Conservation (phyloP, 2,329 filamentous ascomycete species). For the Monilinia laxa region DNA sequence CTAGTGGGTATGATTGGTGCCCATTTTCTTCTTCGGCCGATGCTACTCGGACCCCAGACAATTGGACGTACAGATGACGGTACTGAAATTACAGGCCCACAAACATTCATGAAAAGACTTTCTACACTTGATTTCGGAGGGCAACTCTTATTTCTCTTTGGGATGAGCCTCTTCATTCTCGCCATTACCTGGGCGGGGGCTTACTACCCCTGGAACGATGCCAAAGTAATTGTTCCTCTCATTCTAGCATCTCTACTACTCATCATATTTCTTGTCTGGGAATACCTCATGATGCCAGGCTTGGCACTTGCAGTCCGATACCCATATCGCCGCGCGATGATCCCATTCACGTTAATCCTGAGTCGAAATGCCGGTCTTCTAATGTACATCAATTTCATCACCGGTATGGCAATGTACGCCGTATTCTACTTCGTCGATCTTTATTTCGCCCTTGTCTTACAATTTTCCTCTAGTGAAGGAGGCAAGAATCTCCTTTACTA, state of each 20-base stretch:
- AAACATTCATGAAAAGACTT: conserved; percentile 44
- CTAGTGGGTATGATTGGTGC: conserved; percentile 53
- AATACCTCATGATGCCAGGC: conserved; percentile 49
- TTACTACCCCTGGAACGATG: conserved; percentile 45
- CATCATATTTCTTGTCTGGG: conserved; percentile 44
- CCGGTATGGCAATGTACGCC: conserved; percentile 50
- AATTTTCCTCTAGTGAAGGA: conserved; percentile 50
- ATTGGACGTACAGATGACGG: conserved; percentile 46
- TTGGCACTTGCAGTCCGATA: conserved; percentile 49
- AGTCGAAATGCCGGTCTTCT: conserved; percentile 60
- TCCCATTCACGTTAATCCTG: conserved; percentile 59
- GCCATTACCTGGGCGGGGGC: conserved; percentile 46
- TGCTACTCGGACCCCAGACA: conserved; percentile 54
- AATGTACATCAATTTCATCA: conserved; percentile 60
- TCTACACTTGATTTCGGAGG: conserved; percentile 57
- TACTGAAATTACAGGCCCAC: conserved; percentile 40
- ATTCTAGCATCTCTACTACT: conserved; percentile 44
- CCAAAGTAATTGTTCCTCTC: conserved; percentile 44
- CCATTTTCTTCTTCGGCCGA: conserved; percentile 56
- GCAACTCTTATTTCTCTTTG: conserved; percentile 51
- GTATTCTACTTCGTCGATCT: conserved; percentile 69
- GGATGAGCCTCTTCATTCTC: conserved; percentile 45
- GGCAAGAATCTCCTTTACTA: conserved; percentile 62
- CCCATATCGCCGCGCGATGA: conserved; percentile 59
- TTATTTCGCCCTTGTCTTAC: conserved; percentile 64